Evolutionary conservation across 1,139 yeast species (phyloP).

Genomic region (Saccharomyces hybrid): DNA sequence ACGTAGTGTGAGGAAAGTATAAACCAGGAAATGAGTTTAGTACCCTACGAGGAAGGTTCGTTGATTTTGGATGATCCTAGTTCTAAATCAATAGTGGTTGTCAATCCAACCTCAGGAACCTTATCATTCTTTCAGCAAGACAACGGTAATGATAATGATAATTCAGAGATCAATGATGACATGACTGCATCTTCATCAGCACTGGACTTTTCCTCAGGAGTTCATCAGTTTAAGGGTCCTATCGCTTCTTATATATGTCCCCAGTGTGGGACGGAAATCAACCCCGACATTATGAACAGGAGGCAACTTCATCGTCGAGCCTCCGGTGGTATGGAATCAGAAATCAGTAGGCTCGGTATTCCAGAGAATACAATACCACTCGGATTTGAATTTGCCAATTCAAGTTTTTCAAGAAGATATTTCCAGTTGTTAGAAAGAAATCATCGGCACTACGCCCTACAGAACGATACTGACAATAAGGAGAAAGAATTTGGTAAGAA

Average conservation of each 20-base stretch:
- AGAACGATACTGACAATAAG: not conserved
- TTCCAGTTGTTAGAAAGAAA: constrained; percentile 12
- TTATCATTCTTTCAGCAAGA: constrained; percentile 20
- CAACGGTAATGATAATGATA: constrained; percentile 6
- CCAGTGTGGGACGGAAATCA: constrained; percentile 13
- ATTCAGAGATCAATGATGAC: not conserved
- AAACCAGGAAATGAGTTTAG: constrained; percentile 20
- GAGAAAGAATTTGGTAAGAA: not conserved
- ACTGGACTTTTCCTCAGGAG: constrained; percentile 1
- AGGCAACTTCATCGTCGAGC: not conserved
- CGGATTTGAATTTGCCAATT: not conserved
- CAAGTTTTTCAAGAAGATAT: constrained; percentile 3
- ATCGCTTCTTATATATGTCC: constrained; percentile 15
- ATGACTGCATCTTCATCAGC: constrained; percentile 3
- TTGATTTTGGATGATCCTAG: constrained; percentile 26
- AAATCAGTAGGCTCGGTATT: not conserved
- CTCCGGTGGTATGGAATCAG: not conserved
- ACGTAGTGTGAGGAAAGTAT: not conserved
- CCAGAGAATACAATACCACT: not conserved
- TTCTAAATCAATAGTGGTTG: constrained; percentile 27
- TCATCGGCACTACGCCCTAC: constrained; percentile 10
- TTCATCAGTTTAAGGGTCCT: constrained; percentile 4
- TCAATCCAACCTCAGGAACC: constrained; percentile 25
- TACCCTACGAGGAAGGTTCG: constrained; percentile 26
- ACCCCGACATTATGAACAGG: not conserved